Conservation (phyloP, 1,139 yeast species). For the Chernovozyma sophiae-reginae region DNA sequence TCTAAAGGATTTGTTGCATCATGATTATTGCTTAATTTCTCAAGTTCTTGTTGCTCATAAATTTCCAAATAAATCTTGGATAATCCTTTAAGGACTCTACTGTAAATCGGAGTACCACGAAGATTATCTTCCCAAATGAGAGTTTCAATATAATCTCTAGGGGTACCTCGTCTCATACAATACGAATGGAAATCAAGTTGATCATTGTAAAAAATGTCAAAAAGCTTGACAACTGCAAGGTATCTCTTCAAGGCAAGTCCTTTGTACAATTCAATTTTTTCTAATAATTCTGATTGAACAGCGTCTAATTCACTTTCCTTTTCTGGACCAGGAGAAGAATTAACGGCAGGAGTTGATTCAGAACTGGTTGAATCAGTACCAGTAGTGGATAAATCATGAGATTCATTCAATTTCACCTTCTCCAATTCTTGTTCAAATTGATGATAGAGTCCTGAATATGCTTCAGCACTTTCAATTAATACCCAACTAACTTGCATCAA, state of each 20-base stretch:
- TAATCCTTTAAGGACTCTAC: slow-evolving; percentile 67
- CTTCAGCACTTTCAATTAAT: slow-evolving; percentile 79
- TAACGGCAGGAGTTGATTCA: neutral
- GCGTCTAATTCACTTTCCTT: slow-evolving; percentile 18
- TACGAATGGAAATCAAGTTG: slow-evolving; percentile 94
- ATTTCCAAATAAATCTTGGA: slow-evolving; percentile 53
- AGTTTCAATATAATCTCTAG: slow-evolving; percentile 74
- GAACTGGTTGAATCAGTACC: slow-evolving; percentile 2
- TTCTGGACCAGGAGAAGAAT: slow-evolving; percentile 11
- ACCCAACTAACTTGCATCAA: slow-evolving; percentile 93
- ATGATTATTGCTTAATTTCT: slow-evolving; percentile 11
- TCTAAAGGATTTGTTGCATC: slow-evolving; percentile 11
- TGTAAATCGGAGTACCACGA: slow-evolving; percentile 65
- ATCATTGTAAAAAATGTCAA: slow-evolving; percentile 70
- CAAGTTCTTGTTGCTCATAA: slow-evolving; percentile 20
- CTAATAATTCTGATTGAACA: slow-evolving; percentile 27
- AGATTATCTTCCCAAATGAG: slow-evolving; percentile 77
- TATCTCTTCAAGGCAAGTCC: slow-evolving; percentile 84
- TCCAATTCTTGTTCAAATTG: slow-evolving; percentile 17
- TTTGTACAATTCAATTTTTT: slow-evolving; percentile 40
- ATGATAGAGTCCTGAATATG: slow-evolving; percentile 46
- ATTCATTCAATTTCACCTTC: slow-evolving; percentile 9
- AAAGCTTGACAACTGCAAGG: slow-evolving; percentile 60
- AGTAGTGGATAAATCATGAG: slow-evolving; percentile 6
- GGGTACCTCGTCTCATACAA: slow-evolving; percentile 87